Conservation (phyloP, 1,284 basidiomycete species). For the Phellopilus nigrolimitatus region DNA sequence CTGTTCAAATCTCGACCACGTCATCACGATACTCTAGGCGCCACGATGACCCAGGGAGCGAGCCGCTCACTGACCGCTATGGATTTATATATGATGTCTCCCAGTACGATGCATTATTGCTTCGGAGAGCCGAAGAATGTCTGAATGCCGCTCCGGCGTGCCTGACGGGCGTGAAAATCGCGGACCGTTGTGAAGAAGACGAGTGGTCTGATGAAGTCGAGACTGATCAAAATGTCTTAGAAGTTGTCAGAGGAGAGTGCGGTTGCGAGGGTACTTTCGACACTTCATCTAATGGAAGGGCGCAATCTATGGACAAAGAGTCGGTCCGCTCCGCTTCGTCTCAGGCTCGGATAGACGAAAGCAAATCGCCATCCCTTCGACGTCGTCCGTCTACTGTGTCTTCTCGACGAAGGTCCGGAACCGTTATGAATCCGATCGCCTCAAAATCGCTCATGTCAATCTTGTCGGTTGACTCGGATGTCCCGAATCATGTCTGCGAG, state of each 20-base stretch:
- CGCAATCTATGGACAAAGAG: constrained; percentile 9
- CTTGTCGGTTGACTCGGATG: constrained; percentile 49
- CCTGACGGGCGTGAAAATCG: constrained; percentile 81
- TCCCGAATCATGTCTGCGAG: constrained; percentile 66
- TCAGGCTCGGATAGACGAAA: neutral
- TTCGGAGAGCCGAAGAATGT: constrained; percentile 70
- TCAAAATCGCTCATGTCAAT: constrained; percentile 42
- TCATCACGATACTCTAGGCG: constrained; percentile 52
- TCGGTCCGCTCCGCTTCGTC: constrained; percentile 7
- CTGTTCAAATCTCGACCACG: constrained; percentile 53
- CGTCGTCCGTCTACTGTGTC: constrained; percentile 47
- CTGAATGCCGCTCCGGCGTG: constrained; percentile 76
- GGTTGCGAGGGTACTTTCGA: constrained; percentile 38
- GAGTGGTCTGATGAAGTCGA: constrained; percentile 64
- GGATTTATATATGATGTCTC: constrained; percentile 92
- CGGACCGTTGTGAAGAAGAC: constrained; percentile 73
- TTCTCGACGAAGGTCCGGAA: constrained; percentile 42
- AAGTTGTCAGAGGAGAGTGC: constrained; percentile 59
- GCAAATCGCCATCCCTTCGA: constrained; percentile 22
- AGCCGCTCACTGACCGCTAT: constrained; percentile 85
- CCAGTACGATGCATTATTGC: constrained; percentile 73
- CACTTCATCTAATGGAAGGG: neutral
- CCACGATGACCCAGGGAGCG: constrained; percentile 49
- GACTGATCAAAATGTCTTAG: constrained; percentile 35
- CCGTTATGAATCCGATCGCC: constrained; percentile 29